Base-by-base conservation (phyloP, 805 yeast species). In the Saturnispora ahearnii region DNA sequence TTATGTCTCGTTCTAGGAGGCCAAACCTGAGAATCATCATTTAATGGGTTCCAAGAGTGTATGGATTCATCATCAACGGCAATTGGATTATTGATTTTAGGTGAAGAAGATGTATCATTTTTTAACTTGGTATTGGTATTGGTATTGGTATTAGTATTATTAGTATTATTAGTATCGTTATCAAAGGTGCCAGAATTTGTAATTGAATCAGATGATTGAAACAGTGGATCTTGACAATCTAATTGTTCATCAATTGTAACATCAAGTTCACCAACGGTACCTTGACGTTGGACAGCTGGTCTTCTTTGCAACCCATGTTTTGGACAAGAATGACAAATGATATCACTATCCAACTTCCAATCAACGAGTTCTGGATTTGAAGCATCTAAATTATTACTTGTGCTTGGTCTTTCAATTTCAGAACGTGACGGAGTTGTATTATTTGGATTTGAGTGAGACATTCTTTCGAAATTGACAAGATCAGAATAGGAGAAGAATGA, bases 401-500 rank as follows among this genome's bases (percentile, higher is more conserved):
- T 36, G 8, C 12, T 11, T 36, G 40, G 21, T 18, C 24, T 36
- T 36, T 36, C 40, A 36, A 36, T 15, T 36, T 36, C 38, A 30
- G 43, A 38, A 38, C 42, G 45, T 21, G 46, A 33, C 11, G 38
- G 44, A 42, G 8, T 24, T 13, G 28, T 12, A 22, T 38, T 34
- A 41, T 42, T 34, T 13, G 24, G 30, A n/a, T 40, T 40, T 3
- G 28, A 11, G n/a, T 49, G 48, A 7, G 55, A 43, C 42, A 47
- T 28, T 38, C 61, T 47, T 45, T 65, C 69, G 45, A 53, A 61
- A 44, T 59, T 60, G 30, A 65, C 57, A 28, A 65, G 50, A 41
- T 66, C 69, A 3, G 63, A 58, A 40, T 57, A 66, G 2, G 70
- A 63, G 53, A 61, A 65, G 52, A 65, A 66, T 18, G 64, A 58